These are phyloP conservation scores for Xylariales sp. DNA, from an alignment of 2,329 filamentous ascomycete genomes.

Conservation along the genomic window DNA sequence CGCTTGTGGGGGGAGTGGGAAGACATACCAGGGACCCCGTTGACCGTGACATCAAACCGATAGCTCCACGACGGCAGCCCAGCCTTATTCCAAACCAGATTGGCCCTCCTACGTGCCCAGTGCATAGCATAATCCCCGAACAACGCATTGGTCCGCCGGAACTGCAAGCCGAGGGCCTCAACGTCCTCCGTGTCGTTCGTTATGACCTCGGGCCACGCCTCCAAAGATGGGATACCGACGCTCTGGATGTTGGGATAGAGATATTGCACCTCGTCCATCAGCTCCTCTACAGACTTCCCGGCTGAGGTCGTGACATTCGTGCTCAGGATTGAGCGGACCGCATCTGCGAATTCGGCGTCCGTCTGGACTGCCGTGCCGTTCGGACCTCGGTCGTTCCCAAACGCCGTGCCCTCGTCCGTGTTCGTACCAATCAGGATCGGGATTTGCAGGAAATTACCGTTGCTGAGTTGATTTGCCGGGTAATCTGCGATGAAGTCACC, in stretches of 20 bases:
- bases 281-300: constrained; percentile 18
- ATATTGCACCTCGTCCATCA: constrained; percentile 19
- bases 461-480: constrained; percentile 15
- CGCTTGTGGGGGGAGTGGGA: neutral
- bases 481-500: constrained; percentile 23
- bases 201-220: constrained; percentile 27
- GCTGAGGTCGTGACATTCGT: constrained; percentile 9
- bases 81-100: constrained; percentile 22
- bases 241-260: constrained; percentile 29
- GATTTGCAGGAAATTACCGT: constrained; percentile 23
- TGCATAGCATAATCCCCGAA: constrained; percentile 24
- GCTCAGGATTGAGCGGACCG: constrained; percentile 9
- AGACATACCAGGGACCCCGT: constrained; percentile 13
- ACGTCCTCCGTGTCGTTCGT: constrained; percentile 21
- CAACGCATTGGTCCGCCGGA: constrained; percentile 24
- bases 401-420: constrained; percentile 25
- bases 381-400: constrained; percentile 13
- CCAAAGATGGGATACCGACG: constrained; percentile 29
- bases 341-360: constrained; percentile 22
- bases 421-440: constrained; percentile 27
- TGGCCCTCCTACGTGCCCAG: constrained; percentile 23
- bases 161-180: constrained; percentile 22
- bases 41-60: constrained; percentile 28
- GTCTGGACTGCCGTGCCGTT: constrained; percentile 21
- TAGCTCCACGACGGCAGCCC: constrained; percentile 25